Evolutionary conservation across 768 basidiomycete species (phyloP).

Genomic region (Trametes cingulata): DNA sequence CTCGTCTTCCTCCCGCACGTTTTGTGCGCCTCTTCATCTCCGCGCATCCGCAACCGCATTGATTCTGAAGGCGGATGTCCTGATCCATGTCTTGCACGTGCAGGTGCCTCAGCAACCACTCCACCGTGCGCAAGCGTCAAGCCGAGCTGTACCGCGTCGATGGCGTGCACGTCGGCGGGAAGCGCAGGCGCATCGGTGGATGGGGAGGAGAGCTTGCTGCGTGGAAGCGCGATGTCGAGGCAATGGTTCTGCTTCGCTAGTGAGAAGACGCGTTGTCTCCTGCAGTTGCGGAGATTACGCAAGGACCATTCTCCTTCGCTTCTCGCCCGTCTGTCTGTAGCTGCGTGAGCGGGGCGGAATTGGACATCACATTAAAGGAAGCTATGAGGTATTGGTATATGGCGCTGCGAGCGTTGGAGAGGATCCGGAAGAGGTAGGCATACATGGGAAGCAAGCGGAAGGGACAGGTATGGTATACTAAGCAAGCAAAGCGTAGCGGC

Average conservation of each 20-base stretch:
- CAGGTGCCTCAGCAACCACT: constrained; percentile 22
- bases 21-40: background rate
- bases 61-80: background rate
- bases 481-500: background rate
- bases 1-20: background rate
- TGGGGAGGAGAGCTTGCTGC: constrained; percentile 26
- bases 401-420: background rate
- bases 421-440: constrained; percentile 10
- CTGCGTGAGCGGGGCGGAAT: background rate
- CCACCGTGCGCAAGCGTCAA: constrained; percentile 19
- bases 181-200: constrained; percentile 24
- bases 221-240: constrained; percentile 23
- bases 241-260: constrained; percentile 9
- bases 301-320: background rate
- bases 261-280: background rate
- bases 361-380: constrained; percentile 1
- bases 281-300: background rate
- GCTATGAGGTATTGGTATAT: constrained; percentile 5
- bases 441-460: constrained; percentile 6
- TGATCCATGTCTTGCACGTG: background rate
- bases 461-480: background rate
- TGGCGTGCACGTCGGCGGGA: constrained; percentile 27
- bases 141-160: constrained; percentile 14
- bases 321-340: background rate
- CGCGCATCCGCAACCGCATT: background rate